Percentiles rank a stretch among this genome's conserved stretches.
Evolutionary conservation across 345 rosid genomes (phyloP).

Genomic region (Camelina laxa): DNA sequence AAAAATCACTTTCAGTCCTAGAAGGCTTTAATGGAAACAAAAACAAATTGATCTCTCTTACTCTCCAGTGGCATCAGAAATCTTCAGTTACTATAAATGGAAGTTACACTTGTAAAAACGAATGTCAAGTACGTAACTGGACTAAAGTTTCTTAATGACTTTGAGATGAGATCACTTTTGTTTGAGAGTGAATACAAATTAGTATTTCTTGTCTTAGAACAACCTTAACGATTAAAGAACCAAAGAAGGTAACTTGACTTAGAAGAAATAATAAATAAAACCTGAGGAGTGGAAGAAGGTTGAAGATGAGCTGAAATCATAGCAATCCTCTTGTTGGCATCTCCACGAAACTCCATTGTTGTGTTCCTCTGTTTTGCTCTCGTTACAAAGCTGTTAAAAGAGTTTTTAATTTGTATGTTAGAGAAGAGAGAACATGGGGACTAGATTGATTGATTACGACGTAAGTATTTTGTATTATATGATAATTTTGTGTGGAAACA

Average conservation of each 20-base stretch:
- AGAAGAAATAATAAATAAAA: constrained; percentile 31
- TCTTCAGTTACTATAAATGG: neutral
- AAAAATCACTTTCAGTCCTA: neutral
- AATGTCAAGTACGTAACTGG: neutral
- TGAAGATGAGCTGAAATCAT: constrained; percentile 67
- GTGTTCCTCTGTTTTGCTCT: constrained; percentile 26
- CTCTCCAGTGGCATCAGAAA: neutral
- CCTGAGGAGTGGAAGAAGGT: constrained; percentile 60
- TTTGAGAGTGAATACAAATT: constrained; percentile 16
- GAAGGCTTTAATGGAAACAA: neutral
- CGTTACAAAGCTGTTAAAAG: neutral
- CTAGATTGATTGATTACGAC: constrained; percentile 56
- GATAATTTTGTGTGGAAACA: constrained; percentile 52
- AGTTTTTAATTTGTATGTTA: constrained; percentile 19
- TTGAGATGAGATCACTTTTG: neutral
- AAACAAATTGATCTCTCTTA: neutral
- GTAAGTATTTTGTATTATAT: constrained; percentile 8
- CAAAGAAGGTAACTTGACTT: constrained; percentile 22
- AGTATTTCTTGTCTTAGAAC: neutral
- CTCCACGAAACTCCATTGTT: constrained; percentile 56
- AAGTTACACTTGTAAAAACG: neutral
- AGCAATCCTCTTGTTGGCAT: constrained; percentile 63
- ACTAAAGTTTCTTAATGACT: neutral
- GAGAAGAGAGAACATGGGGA: constrained; percentile 44
- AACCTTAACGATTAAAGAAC: neutral